Percentiles rank a stretch among this genome's conserved stretches.
Evolutionary conservation across 805 yeast genomes (phyloP).

Genomic region (Nakazawaea ishiwadae): DNA sequence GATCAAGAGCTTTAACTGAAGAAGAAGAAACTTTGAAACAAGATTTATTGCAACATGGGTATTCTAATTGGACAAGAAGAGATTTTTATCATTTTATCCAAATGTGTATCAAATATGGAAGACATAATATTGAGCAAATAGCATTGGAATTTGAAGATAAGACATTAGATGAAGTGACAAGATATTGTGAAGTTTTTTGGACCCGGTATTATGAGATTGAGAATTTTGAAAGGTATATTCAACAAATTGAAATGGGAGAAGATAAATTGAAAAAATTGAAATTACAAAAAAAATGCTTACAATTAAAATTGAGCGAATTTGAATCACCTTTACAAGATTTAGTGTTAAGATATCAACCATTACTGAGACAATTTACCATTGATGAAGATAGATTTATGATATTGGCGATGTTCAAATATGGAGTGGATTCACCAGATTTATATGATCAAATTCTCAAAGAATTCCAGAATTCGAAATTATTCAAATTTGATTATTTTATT

Average conservation of each 20-base stretch:
- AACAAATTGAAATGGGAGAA: conserved; percentile 85
- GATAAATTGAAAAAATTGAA: conserved; percentile 63
- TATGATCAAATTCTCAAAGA: conserved; percentile 76
- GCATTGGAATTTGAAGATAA: conserved; percentile 81
- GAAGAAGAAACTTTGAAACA: conserved; percentile 69
- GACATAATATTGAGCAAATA: conserved; percentile 66
- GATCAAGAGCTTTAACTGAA: conserved; percentile 76
- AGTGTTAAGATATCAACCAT: conserved; percentile 67
- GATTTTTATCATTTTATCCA: conserved; percentile 83
- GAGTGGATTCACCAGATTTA: conserved; percentile 73
- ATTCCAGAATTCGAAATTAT: conserved; percentile 68
- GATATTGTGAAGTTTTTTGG: conserved; percentile 84
- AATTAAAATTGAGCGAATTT: conserved; percentile 68
- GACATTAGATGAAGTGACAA: conserved; percentile 70
- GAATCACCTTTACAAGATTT: conserved; percentile 78
- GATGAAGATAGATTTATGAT: conserved; percentile 89
- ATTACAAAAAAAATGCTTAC: conserved; percentile 73
- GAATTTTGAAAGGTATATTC: conserved; percentile 78
- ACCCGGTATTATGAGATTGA: conserved; percentile 70
- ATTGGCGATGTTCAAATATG: conserved; percentile 73
- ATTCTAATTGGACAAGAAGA: conserved; percentile 76
- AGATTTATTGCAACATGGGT: conserved; percentile 62
- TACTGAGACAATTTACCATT: conserved; percentile 67
- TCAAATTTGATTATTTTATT: conserved; percentile 84
- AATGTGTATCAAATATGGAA: conserved; percentile 72